These are phyloP conservation scores for Paramecium sexaurelia DNA, from an alignment of 73 alveolate species.

Conservation along the genomic window DNA sequence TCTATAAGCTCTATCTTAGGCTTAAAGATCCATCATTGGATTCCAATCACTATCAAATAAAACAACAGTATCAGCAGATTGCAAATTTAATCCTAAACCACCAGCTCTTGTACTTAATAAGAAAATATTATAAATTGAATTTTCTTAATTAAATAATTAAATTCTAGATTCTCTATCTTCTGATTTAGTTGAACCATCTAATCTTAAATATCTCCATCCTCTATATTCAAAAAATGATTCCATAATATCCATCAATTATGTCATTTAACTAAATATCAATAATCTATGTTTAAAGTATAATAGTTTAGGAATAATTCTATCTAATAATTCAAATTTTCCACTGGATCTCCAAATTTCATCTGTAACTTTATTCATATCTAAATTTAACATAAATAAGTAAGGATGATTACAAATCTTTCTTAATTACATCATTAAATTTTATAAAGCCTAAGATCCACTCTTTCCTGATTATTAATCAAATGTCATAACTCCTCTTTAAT, in stretches of 20 bases:
- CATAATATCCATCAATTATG: conserved; percentile 96
- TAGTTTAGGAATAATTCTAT: conserved; percentile 95
- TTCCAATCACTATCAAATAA: conserved; percentile 99
- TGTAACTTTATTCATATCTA: conserved; percentile 64
- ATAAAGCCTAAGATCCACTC: conserved; percentile 73
- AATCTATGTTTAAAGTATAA: conserved; percentile 91
- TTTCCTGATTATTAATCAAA: conserved; percentile 62
- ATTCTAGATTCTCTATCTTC: conserved; percentile 94
- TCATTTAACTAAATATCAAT: conserved; percentile 96
- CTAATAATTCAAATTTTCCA: conserved; percentile 98
- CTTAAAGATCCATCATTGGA: conserved; percentile 98
- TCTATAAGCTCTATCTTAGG: conserved; percentile 99
- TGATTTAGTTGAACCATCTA: conserved; percentile 96
- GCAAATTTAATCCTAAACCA: conserved; percentile 93
- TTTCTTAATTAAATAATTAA: conserved; percentile 80
- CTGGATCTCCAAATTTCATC: conserved; percentile 93
- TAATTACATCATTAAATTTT: conserved; percentile 98
- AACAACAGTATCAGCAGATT: conserved; percentile 97
- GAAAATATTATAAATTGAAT: conserved; percentile 86
- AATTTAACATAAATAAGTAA: conserved; percentile 87
- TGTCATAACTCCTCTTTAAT: conserved; percentile 92
- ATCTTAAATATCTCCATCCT: conserved; percentile 87
- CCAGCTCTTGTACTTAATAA: conserved; percentile 96
- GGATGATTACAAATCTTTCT: conserved; percentile 99
- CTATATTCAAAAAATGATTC: conserved; percentile 90